A percentile compares a stretch with the other conserved stretches of the same genome.
Conservation (phyloP, 305 asterid genomes). For the Withania somnifera region DNA sequence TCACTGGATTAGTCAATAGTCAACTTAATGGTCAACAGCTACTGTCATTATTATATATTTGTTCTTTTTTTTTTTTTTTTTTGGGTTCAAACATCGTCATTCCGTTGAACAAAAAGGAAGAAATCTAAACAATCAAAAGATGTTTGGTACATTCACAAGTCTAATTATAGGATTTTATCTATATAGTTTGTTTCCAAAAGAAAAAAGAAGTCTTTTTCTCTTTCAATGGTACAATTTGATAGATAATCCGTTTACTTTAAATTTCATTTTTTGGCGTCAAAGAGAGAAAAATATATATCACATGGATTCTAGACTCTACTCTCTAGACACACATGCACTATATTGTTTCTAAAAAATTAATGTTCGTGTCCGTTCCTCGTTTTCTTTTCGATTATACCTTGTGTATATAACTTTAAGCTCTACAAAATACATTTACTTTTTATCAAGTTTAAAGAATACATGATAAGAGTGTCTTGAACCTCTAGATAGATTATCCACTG, state of each 20-base stretch:
- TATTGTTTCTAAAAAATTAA: background rate
- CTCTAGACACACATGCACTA: too few species aligned
- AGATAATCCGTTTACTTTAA: background rate
- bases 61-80: background rate
- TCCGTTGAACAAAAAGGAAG: conserved; percentile 1
- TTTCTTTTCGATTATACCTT: background rate
- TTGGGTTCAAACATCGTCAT: background rate
- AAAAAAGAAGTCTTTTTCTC: background rate
- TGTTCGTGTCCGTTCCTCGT: background rate
- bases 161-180: background rate
- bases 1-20: background rate
- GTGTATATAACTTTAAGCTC: background rate
- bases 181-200: background rate
- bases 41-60: background rate
- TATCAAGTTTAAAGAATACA: background rate
- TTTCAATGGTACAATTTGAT: background rate
- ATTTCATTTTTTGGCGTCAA: background rate
- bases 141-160: conserved; percentile 8
- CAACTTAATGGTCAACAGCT: background rate
- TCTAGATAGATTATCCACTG: background rate
- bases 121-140: background rate
- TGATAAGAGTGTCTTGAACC: background rate
- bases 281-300: background rate
- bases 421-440: background rate
- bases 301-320: background rate